Evolutionary conservation across 23 red algal genomes (phyloP).

Genomic region (Cyanidiococcus yangmingshanensis): DNA sequence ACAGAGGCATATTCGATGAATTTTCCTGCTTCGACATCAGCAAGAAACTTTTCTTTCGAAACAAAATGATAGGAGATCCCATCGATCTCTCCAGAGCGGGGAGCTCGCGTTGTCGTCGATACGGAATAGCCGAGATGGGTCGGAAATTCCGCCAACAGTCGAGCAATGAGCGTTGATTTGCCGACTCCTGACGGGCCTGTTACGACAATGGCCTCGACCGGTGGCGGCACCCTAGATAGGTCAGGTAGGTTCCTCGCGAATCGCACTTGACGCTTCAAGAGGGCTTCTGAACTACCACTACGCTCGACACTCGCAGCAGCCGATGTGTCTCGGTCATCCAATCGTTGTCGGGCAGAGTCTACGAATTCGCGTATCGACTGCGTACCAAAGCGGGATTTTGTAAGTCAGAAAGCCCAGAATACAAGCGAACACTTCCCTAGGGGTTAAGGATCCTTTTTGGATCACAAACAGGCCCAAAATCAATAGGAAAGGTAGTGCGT

Average conservation of each 20-base stretch:
- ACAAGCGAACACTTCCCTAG: slow-evolving; percentile 33
- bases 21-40: slow-evolving; percentile 34
- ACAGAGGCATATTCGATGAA: slow-evolving; percentile 92
- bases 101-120: slow-evolving; percentile 70
- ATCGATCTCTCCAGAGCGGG: slow-evolving; percentile 47
- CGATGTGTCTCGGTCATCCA: too few species aligned
- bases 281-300: too few species aligned
- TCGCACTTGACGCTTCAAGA: too few species aligned
- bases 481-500: slow-evolving; percentile 21
- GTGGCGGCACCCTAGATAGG: neutral
- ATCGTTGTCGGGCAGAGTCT: too few species aligned
- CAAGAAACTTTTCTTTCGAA: slow-evolving; percentile 36
- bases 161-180: slow-evolving; percentile 70
- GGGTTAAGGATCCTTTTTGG: neutral
- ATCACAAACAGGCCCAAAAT: neutral
- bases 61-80: slow-evolving; percentile 84
- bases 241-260: slow-evolving; percentile 12
- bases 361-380: slow-evolving; percentile 43
- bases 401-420: slow-evolving; percentile 61
- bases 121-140: slow-evolving; percentile 55
- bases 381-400: slow-evolving; percentile 49
- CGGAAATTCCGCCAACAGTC: slow-evolving; percentile 60
- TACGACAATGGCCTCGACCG: slow-evolving; percentile 38
- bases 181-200: slow-evolving; percentile 80
- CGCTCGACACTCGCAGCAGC: too few species aligned